Percentiles rank a stretch among this genome's conserved stretches.
These are phyloP conservation scores for Malassezia furfur DNA, from an alignment of 1,284 basidiomycete species.

Conservation along the genomic window DNA sequence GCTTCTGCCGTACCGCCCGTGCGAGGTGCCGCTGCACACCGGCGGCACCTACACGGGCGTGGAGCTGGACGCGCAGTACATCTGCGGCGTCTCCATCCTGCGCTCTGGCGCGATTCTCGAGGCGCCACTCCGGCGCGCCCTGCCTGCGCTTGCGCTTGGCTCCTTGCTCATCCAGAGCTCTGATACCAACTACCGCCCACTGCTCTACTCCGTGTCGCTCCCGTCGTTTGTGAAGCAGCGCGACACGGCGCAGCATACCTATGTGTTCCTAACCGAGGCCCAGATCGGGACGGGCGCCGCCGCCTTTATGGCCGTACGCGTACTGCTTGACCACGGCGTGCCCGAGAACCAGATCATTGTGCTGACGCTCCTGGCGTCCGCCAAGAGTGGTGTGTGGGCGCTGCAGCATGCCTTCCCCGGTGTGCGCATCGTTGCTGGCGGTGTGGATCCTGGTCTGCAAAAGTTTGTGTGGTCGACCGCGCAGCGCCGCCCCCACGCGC, in stretches of 20 bases:
- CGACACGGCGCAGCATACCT: constrained; percentile 55
- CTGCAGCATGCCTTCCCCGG: constrained; percentile 70
- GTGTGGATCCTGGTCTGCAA: constrained; percentile 38
- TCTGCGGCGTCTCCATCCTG: constrained; percentile 10
- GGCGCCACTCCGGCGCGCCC: constrained; percentile 72
- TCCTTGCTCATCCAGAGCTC: constrained; percentile 81
- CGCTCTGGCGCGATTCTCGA: constrained; percentile 13
- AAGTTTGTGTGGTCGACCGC: constrained; percentile 19
- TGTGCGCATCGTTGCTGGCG: constrained; percentile 40
- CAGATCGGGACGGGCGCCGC: constrained; percentile 93
- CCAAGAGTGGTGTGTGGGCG: constrained; percentile 66
- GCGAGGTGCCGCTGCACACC: constrained; percentile 57
- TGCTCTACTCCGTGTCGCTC: constrained; percentile 71
- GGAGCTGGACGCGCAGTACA: constrained; percentile 55
- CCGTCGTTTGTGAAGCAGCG: constrained; percentile 52
- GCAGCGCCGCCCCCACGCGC: neutral
- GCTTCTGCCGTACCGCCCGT: constrained; percentile 62
- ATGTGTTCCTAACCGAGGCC: constrained; percentile 83
- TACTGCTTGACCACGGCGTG: constrained; percentile 89
- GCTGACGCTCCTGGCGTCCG: constrained; percentile 73
- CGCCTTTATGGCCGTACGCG: constrained; percentile 91
- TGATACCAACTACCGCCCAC: constrained; percentile 70
- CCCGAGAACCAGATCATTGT: constrained; percentile 57
- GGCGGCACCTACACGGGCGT: constrained; percentile 61
- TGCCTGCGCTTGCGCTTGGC: constrained; percentile 77